Conservation (phyloP, 2,329 filamentous ascomycete species). For the Neofusicoccum cordaticola region DNA sequence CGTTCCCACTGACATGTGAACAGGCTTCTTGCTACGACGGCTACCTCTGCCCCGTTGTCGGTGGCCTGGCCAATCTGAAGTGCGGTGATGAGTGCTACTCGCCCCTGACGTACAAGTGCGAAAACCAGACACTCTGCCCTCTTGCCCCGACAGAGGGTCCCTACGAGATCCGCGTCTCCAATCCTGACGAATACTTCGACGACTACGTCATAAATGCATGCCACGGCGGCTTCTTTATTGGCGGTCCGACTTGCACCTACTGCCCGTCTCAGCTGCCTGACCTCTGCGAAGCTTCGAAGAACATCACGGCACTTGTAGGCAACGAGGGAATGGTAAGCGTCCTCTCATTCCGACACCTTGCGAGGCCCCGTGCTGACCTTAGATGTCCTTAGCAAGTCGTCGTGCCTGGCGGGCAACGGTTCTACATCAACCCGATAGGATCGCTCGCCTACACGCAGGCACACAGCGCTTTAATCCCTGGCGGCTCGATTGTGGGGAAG, state of each 20-base stretch:
- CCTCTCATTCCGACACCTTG: background rate
- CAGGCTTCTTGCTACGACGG: background rate
- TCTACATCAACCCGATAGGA: background rate
- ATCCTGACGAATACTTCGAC: background rate
- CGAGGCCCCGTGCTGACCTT: too few relatives aligned
- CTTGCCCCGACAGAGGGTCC: background rate
- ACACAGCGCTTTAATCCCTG: slow-evolving; percentile 11
- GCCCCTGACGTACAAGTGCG: background rate
- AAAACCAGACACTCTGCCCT: background rate
- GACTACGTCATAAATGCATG: background rate
- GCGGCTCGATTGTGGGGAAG: background rate
- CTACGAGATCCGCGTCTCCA: background rate
- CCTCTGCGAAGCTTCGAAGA: background rate
- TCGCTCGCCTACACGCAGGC: background rate
- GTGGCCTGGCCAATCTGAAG: slow-evolving; percentile 28
- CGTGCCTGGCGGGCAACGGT: slow-evolving; percentile 14
- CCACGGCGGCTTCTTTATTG: background rate
- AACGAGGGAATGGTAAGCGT: background rate
- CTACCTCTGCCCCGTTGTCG: background rate
- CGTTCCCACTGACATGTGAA: background rate
- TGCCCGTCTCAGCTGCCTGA: background rate
- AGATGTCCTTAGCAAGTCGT: background rate
- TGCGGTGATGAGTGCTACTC: slow-evolving; percentile 38
- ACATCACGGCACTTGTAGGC: background rate
- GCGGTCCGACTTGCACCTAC: background rate